These are phyloP conservation scores for Glycine soja DNA, from an alignment of 306 rosid species.

Conservation along the genomic window DNA sequence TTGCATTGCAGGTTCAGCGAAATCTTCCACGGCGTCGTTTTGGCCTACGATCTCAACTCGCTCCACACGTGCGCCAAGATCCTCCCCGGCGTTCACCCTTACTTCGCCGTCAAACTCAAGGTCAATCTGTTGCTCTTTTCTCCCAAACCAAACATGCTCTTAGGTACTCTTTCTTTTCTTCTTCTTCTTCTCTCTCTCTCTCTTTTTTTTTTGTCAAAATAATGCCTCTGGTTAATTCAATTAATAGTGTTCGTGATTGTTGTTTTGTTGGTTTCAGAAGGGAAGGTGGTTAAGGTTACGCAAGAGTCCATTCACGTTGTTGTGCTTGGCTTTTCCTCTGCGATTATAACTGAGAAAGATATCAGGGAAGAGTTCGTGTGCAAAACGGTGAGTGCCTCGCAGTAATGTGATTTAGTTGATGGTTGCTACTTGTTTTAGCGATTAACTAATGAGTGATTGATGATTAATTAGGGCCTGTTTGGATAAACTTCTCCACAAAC, in stretches of 20 bases:
- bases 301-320: conserved; percentile 73
- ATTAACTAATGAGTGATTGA: too few species aligned
- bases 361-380: conserved; percentile 69
- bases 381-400: conserved; percentile 58
- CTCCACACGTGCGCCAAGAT: conserved; percentile 58
- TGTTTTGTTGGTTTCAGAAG: conserved; percentile 66
- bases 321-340: conserved; percentile 84
- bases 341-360: conserved; percentile 61
- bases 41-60: conserved; percentile 71
- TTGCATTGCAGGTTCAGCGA: conserved; percentile 63
- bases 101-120: conserved; percentile 63
- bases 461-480: not conserved
- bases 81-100: conserved; percentile 65
- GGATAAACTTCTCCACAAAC: too few species aligned
- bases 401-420: conserved; percentile 2
- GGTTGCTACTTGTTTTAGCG: too few species aligned
- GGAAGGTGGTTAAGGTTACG: conserved; percentile 76
- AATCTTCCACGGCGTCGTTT: conserved; percentile 73
- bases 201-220: conserved; percentile 77
- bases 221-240: conserved; percentile 38
- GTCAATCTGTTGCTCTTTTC: conserved; percentile 74
- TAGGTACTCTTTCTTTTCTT: conserved; percentile 57
- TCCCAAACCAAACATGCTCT: conserved; percentile 83
- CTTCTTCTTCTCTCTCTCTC: not conserved
- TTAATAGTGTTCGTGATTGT: not conserved